Percentiles rank a stretch among this genome's conserved stretches.
These are phyloP conservation scores for Zymoseptoria pseudotritici DNA, from an alignment of 2,329 filamentous ascomycete genomes.

Conservation along the genomic window DNA sequence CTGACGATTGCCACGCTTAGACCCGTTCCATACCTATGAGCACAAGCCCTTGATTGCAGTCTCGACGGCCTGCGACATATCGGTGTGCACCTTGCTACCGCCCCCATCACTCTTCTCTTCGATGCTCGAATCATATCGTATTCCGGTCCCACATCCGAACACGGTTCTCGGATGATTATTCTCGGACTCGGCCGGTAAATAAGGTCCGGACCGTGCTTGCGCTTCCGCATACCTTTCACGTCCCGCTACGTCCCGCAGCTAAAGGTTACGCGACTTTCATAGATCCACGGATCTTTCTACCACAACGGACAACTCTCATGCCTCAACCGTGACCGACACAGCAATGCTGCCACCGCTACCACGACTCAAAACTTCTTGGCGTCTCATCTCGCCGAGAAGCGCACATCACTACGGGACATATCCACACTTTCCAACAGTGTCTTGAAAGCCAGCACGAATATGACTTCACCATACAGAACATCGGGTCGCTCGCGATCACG, in stretches of 20 bases:
- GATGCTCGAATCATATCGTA: not conserved
- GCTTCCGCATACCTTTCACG: not conserved
- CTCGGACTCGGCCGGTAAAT: not conserved
- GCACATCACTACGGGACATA: not conserved
- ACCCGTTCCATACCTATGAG: not conserved
- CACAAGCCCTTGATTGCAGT: not conserved
- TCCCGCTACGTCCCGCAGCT: not conserved
- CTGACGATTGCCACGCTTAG: not conserved
- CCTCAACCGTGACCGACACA: not conserved
- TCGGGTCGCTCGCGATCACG: slow-evolving; percentile 8
- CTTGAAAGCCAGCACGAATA: slow-evolving; percentile 1
- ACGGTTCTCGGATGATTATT: too few species aligned
- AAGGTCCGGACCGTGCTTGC: not conserved
- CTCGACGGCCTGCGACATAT: too few species aligned
- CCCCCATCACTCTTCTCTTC: too few species aligned
- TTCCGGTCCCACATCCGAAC: too few species aligned
- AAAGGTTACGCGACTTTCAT: not conserved
- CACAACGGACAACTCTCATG: not conserved
- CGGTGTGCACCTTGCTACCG: too few species aligned
- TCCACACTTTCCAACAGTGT: not conserved
- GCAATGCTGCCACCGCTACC: not conserved
- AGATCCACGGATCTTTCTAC: not conserved
- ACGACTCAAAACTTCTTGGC: not conserved
- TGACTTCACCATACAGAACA: slow-evolving; percentile 12
- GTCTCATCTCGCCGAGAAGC: not conserved